Percentiles rank a stretch among this genome's conserved stretches.
phyloP scores from a whole-genome alignment of 106 monocot genomes.

The Dendrobium nobile region DNA sequence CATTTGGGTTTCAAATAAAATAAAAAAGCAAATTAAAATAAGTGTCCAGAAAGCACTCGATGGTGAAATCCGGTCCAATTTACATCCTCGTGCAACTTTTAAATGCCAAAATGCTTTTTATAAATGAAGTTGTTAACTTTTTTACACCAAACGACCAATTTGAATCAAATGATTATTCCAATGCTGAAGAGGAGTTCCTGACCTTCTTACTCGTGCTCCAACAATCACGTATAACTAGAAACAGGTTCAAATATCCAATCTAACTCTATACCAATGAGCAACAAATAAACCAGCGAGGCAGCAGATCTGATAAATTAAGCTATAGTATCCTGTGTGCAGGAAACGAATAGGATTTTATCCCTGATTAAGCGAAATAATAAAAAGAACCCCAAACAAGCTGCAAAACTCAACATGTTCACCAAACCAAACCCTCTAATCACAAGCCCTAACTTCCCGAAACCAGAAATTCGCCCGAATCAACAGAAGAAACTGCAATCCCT shows the following conservation, averaged over 20 bases:
- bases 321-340: no score
- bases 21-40: no score
- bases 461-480: neutral
- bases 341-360: neutral
- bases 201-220: neutral
- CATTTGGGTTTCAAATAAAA: no score
- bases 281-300: neutral
- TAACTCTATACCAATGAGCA: neutral
- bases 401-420: neutral
- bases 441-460: slow-evolving; percentile 1
- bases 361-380: neutral
- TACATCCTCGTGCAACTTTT: neutral
- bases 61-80: no score
- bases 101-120: neutral
- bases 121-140: neutral
- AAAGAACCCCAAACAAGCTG: neutral
- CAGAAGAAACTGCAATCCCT: neutral
- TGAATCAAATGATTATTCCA: neutral
- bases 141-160: neutral
- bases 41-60: no score
- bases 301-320: slow-evolving; percentile 1
- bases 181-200: neutral
- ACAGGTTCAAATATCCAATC: neutral
- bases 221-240: neutral
- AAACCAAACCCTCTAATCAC: neutral